Base-by-base conservation (phyloP, 2,329 filamentous ascomycete species). In the Verticillium nonalfalfae region DNA sequence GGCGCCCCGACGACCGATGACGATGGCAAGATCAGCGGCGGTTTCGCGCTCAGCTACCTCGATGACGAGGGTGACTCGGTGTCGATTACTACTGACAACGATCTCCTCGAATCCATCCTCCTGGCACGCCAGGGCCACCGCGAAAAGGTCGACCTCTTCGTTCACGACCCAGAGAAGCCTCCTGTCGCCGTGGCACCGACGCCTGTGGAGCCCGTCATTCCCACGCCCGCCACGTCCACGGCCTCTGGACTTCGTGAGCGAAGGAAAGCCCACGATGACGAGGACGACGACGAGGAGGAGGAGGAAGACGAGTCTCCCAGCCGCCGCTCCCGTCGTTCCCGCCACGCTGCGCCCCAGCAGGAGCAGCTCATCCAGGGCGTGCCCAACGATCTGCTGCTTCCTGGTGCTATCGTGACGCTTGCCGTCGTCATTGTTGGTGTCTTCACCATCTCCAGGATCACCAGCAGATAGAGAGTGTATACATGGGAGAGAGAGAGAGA, bases 11-110 rank as follows among this genome's bases (percentile, higher is more conserved):
- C 78, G 0, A 89, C 93, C 21, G 45, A 18, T 6, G 89, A 93
- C 61, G 89, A 96, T 31, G 93, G 92, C 68, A 89, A 87, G 71
- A 81, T 97, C 52, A 86, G 87, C 57, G 84, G 85, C 59, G 95
- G 95, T 7, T 99, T 94, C 71, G 95, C 94, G 34, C 80, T 99
- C 64, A 97, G 93, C 80, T 99, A 98, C 72, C 81, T 98, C 67
- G 95, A 99, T 73, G 94, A 98, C 68, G 95, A 99, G 72, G 94
- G 95, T 61, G 95, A 99, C 73, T 93, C 91, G 0, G 93, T 99
- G 15, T 97, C 93, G 50, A 97, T 99, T 73, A 99, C 95, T 11
- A 96, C 94, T 0, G 93, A 98, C 71, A 89, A 94, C 66, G 95
- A 99, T 72, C 84, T 99, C 52, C 78, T 95, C 2, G 95, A 99